phyloP scores from a whole-genome alignment of 2,329 filamentous ascomycete species.

The Alternaria burnsii region DNA sequence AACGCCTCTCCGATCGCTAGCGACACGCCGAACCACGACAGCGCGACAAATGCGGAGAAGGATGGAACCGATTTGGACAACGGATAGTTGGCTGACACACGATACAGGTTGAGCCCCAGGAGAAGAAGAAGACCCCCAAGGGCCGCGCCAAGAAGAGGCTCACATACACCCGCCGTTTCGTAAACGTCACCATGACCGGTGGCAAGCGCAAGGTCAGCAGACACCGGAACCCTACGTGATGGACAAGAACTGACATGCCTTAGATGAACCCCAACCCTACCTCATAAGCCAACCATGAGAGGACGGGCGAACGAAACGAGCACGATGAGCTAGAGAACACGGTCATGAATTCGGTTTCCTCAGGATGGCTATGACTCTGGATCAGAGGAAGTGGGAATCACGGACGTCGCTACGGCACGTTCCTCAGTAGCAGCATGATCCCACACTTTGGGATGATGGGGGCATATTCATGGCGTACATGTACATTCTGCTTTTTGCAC shows the following conservation, averaged over 20 bases:
- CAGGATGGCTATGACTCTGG: slow-evolving; percentile 51
- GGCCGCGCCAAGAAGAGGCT: slow-evolving; percentile 97
- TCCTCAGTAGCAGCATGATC: slow-evolving; percentile 40
- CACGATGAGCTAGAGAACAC: slow-evolving; percentile 45
- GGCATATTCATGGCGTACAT: slow-evolving; percentile 53
- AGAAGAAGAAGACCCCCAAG: slow-evolving; percentile 98
- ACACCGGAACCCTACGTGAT: slow-evolving; percentile 6
- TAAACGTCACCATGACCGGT: slow-evolving; percentile 96
- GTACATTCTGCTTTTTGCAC: slow-evolving; percentile 49
- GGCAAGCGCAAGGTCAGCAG: slow-evolving; percentile 93
- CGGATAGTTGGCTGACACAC: slow-evolving; percentile 30
- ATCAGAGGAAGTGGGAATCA: slow-evolving; percentile 50
- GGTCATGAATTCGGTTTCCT: slow-evolving; percentile 49
- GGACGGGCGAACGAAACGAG: slow-evolving; percentile 39
- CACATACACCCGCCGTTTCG: slow-evolving; percentile 96
- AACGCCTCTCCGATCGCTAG: slow-evolving; percentile 3
- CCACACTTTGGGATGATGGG: slow-evolving; percentile 50
- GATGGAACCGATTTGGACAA: background rate
- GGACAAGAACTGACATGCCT: slow-evolving; percentile 19
- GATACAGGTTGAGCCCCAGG: slow-evolving; percentile 80
- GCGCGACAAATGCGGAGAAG: background rate
- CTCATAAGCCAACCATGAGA: slow-evolving; percentile 59
- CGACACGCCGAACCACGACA: slow-evolving; percentile 1
- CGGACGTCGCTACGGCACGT: slow-evolving; percentile 42
- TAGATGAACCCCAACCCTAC: slow-evolving; percentile 90